phyloP scores from a whole-genome alignment of 805 yeast genomes.

The Kodamaea laetipori region DNA sequence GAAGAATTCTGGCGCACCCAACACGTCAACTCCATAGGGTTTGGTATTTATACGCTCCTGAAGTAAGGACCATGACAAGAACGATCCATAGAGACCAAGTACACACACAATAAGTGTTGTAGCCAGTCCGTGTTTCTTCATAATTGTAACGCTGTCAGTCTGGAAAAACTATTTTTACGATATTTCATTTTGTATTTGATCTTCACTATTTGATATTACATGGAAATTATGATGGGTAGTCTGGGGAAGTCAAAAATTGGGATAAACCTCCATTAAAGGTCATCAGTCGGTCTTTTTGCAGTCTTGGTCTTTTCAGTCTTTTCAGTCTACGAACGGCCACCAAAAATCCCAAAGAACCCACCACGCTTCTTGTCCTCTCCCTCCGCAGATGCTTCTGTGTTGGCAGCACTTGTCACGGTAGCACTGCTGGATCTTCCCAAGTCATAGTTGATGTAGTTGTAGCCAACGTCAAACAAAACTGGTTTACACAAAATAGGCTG shows the following conservation, averaged over 20 bases:
- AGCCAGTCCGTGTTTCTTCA: conserved; percentile 21
- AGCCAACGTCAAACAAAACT: conserved; percentile 87
- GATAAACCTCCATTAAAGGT: neutral
- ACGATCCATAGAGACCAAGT: conserved; percentile 80
- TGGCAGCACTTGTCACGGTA: conserved; percentile 15
- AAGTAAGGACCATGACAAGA: conserved; percentile 86
- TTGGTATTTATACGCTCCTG: conserved; percentile 86
- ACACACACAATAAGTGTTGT: conserved; percentile 36
- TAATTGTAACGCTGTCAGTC: conserved; percentile 6
- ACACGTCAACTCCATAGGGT: conserved; percentile 58
- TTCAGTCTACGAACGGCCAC: conserved; percentile 25
- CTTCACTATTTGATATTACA: too few relatives aligned
- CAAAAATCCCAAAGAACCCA: conserved; percentile 76
- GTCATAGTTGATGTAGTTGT: conserved; percentile 68
- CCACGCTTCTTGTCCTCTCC: conserved; percentile 47
- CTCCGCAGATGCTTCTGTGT: conserved; percentile 24
- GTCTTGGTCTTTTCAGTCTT: too few relatives aligned
- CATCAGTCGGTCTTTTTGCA: neutral
- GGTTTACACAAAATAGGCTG: conserved; percentile 79
- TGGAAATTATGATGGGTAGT: too few relatives aligned
- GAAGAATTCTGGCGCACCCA: conserved; percentile 47
- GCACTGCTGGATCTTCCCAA: conserved; percentile 21
- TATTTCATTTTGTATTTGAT: too few relatives aligned
- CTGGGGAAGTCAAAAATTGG: too few relatives aligned
- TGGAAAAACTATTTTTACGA: neutral